Evolutionary conservation across 331 rosid genomes (phyloP), one percentile per base, ranked within the genome.

Genomic region (Malus hybrid): DNA sequence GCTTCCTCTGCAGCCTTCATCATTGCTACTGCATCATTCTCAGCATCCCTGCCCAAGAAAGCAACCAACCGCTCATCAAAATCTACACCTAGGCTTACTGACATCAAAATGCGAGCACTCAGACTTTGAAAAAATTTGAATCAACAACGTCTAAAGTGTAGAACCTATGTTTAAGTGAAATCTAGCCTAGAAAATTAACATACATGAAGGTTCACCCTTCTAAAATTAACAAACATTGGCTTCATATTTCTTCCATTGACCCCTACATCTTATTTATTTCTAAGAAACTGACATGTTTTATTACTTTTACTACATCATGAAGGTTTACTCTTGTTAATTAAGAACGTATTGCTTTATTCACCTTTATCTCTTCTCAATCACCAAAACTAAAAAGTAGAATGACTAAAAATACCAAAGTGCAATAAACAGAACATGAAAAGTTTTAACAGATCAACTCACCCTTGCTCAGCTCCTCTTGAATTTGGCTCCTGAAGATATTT

Each of bases 1-100:
- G 97, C 95, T 55, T 88, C 89, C 88, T 88, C 95, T 66, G 99
- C 87, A 80, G 95, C 96, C 90, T 84, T 84, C 99, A 91, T 94
- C 84, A 78, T 90, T n/a, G 83, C 75, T 32, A 91, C 69, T 28
- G 99, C 84, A 84, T 91, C 99, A 85, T 75, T 52, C 72, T 89
- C 99, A 58, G 90, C 93, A 81, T 87, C 79, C 85, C 97, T 91
- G 87, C 76, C 58, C 77, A 79, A 77, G 84, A 63, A 79, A 84
- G 68, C 60, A 75, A 76, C 60, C 78, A 78, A 77, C 55, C 74
- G 63, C 73, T 42, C 68, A 69, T 85, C 69, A 86, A 70, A 84
- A 76, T 77, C 85, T 34, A 75, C 55, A 76, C 71, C 53, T 70
- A 66, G 36, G 75, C 33, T 63, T 55, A 76, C 56, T 66, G 39